Base-by-base conservation (phyloP, 2,329 filamentous ascomycete species). In the Neocatenulostroma microsporum region DNA sequence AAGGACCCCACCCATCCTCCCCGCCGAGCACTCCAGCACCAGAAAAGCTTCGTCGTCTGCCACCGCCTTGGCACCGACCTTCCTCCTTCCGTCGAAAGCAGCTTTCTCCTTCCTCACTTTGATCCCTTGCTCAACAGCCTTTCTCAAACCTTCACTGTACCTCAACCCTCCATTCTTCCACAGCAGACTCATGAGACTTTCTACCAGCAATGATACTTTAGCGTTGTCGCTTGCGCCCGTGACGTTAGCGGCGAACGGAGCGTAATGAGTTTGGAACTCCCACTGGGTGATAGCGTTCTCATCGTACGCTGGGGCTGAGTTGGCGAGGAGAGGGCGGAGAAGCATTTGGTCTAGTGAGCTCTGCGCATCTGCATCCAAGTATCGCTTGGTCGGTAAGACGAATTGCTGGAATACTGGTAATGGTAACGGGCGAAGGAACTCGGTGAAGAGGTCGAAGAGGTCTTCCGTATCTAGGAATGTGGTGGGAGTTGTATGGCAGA, bases 131-230 rank as follows among this genome's bases (percentile, higher is more conserved):
- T 73, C 61, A n/a, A 74, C 62, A 0, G 72, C 68, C 15, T 30
- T 32, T n/a, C 30, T n/a, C 12, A 51, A 33, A 8, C 13, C 31
- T 13, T 24, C 18, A 5, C 33, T 30, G 9, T 18, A 32, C 5
- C 44, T 30, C 42, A 54, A 64, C 27, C 48, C 47, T 2, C 57
- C 54, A 21, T 50, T 36, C 21, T 42, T 41, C 52, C 50, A 62
- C 19, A 78, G 58, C 5, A 78, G 61, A 30, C 78, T 69, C 20
- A 84, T 51, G 33, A 85, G 59, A 2, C 68, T 69, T 60, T 89
- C 84, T 0, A 86, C 62, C 20, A 83, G 58, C 8, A 88, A 60
- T 2, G 80, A 79, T 24, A 88, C 68, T 55, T 82, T 83, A 19
- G 80, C 78, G 48, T 91, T 88, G 44, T 86, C 82, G 14, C 75